Evolutionary conservation across 2,329 filamentous ascomycete genomes (phyloP).

Genomic region (Xylaria sp.): DNA sequence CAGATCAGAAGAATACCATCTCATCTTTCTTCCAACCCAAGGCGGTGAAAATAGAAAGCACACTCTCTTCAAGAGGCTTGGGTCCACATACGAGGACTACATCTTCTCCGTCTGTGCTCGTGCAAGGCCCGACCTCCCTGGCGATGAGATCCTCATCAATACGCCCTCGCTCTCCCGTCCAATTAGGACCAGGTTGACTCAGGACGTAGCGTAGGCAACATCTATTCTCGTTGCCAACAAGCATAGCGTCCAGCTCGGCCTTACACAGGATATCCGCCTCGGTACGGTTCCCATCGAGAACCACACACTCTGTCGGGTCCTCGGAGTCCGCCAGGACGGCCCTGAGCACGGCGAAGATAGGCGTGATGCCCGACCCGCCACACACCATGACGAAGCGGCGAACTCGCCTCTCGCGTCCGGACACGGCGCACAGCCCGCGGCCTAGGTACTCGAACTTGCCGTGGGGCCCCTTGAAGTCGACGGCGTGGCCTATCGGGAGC

Average conservation of each 20-base stretch:
- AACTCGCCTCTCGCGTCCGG: constrained; percentile 65
- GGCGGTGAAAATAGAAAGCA: constrained; percentile 57
- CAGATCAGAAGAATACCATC: constrained; percentile 75
- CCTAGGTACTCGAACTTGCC: constrained; percentile 87
- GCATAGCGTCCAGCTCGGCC: constrained; percentile 75
- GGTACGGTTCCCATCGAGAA: constrained; percentile 81
- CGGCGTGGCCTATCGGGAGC: constrained; percentile 75
- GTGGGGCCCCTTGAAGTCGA: constrained; percentile 89
- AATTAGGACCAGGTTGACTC: constrained; percentile 69
- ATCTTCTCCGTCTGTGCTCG: constrained; percentile 56
- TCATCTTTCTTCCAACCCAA: constrained; percentile 79
- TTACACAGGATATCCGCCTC: constrained; percentile 87
- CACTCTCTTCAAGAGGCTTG: constrained; percentile 75
- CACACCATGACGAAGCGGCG: constrained; percentile 86
- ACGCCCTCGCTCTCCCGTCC: constrained; percentile 75
- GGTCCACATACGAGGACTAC: constrained; percentile 86
- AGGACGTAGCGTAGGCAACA: constrained; percentile 77
- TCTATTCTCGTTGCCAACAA: constrained; percentile 61
- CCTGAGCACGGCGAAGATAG: constrained; percentile 84
- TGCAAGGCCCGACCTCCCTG: constrained; percentile 63
- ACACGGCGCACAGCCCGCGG: constrained; percentile 70
- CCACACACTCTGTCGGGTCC: constrained; percentile 74
- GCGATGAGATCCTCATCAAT: constrained; percentile 72
- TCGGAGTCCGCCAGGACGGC: constrained; percentile 73
- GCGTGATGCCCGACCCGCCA: constrained; percentile 91